Evolutionary conservation across 257 asterid species (phyloP), one percentile per base, ranked within the genome.

Genomic region (Capsicum pubescens): DNA sequence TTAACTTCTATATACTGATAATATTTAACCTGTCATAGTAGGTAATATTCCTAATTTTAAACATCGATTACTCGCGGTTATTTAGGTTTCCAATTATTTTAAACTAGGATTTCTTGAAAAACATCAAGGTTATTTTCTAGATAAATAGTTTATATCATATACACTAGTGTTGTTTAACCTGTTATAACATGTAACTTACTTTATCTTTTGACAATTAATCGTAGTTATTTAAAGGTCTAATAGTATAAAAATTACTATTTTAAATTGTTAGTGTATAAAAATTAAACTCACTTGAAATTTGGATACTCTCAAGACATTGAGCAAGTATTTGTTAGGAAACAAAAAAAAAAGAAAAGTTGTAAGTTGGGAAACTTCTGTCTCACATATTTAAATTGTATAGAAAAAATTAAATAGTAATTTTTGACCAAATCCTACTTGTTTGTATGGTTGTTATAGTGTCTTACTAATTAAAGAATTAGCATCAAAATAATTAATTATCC

Each of bases 401-500:
- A 15, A 1, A 7, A 80, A 0, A 61, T 21, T 14, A 9, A 61
- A 26, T 10, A 2, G n/a, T 64, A 5, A 1, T 63, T 16, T 60
- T 57, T 39, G 0, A 81, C 17, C 21, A 81, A 81, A 19, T 81
- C 60, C 32, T 50, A n/a, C 26, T 80, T 58, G 44, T 36, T 79
- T 60, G 39, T 7, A 57, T 79, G 36, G 67, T 63, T 79, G 36
- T 59, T 80, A 9, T 46, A 72, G 42, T 64, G 59, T 48, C 80
- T 71, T 11, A 48, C 13, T 74, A 50, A 19, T 50, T 50, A 21
- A 71, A 74, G 3, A 72, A 72, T 64, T 64, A 55, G 48, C 42
- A 63, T 21, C 15, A 63, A 8, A 19, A 63, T 39, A 21, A 35
- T 19, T 32, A 67, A 32, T 67, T 67, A 21, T 72, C 3, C 0